A percentile compares a stretch with the other conserved stretches of the same genome.
phyloP scores from a whole-genome alignment of 768 basidiomycete species.

The Serendipita sp. region DNA sequence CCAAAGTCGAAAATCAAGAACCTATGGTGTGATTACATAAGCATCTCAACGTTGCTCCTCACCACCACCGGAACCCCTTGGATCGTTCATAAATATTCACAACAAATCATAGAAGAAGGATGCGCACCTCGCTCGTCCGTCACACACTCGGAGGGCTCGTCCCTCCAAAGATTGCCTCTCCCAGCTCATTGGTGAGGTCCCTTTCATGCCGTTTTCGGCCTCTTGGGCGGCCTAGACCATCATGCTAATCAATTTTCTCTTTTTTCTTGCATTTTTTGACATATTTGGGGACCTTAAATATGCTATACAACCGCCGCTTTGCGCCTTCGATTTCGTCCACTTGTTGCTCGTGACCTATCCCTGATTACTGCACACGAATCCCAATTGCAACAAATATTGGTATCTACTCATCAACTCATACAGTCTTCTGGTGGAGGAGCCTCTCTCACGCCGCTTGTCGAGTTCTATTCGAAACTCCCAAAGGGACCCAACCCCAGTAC shows the following conservation, averaged over 20 bases:
- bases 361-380: too few species aligned
- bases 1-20: neutral
- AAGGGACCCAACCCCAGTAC: constrained; percentile 62
- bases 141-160: constrained; percentile 73
- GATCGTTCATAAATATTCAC: neutral
- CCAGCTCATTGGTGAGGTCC: constrained; percentile 61
- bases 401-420: too few species aligned
- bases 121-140: constrained; percentile 74
- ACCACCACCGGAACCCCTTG: neutral
- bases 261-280: constrained; percentile 13
- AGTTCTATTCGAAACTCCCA: constrained; percentile 93
- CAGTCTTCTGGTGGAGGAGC: constrained; percentile 66
- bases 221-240: neutral
- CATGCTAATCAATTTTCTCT: neutral
- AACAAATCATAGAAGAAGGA: constrained; percentile 19
- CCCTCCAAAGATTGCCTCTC: constrained; percentile 91
- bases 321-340: neutral
- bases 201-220: too few species aligned
- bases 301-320: neutral
- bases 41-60: neutral
- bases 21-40: neutral
- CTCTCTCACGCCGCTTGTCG: constrained; percentile 70
- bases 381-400: too few species aligned
- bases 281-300: constrained; percentile 2
- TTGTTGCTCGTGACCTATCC: neutral